Percentiles rank a stretch among this genome's conserved stretches.
phyloP scores from a whole-genome alignment of 148 eudicot species.

The Limonium bicolor region DNA sequence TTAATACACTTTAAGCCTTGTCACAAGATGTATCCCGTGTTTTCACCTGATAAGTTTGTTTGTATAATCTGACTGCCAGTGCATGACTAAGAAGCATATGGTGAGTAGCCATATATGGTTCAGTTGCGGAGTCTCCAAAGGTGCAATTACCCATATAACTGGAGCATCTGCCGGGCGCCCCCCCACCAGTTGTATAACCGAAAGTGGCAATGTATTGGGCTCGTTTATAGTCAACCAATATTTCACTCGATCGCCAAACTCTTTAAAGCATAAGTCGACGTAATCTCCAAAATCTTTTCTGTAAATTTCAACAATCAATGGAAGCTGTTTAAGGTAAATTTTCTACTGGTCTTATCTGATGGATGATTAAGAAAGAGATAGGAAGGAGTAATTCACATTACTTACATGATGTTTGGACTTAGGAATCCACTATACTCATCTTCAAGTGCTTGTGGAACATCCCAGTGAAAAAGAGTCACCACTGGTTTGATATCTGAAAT shows the following conservation, averaged over 20 bases:
- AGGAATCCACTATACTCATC: conserved; percentile 18
- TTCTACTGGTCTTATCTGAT: not conserved
- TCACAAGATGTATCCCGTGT: no score
- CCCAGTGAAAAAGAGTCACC: conserved; percentile 18
- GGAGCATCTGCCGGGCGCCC: conserved; percentile 66
- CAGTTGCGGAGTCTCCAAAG: conserved; percentile 34
- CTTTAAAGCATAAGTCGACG: conserved; percentile 47
- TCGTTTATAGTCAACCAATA: conserved; percentile 71
- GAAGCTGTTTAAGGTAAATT: not conserved
- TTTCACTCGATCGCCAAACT: conserved; percentile 68
- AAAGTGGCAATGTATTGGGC: conserved; percentile 32
- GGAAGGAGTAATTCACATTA: not conserved
- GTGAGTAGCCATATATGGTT: conserved; percentile 48
- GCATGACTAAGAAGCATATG: conserved; percentile 47
- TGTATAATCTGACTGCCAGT: conserved; percentile 23
- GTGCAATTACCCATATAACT: conserved; percentile 27
- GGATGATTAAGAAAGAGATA: not conserved
- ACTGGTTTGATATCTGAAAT: conserved; percentile 11
- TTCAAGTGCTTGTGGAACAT: conserved; percentile 14
- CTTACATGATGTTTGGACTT: conserved; percentile 13
- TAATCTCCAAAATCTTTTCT: conserved; percentile 57
- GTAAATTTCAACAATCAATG: not conserved
- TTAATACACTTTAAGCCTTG: not conserved
- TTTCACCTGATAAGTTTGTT: conserved; percentile 27
- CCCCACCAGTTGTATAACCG: conserved; percentile 24